phyloP scores from a whole-genome alignment of 2,329 filamentous ascomycete species.

The Didymellaceae sp. region DNA sequence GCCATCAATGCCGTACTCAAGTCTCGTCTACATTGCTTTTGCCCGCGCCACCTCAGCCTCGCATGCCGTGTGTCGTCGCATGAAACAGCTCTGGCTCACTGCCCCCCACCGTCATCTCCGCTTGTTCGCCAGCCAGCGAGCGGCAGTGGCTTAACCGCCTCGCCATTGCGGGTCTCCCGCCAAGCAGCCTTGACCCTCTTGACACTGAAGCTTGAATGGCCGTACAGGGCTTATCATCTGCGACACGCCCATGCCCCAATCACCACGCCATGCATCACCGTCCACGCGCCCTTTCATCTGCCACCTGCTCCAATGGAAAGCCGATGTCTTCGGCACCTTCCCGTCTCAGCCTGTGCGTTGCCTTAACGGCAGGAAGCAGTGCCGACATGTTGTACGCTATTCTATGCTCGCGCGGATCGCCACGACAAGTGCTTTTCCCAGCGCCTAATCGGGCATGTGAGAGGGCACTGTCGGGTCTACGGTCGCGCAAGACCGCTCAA shows the following conservation, averaged over 20 bases:
- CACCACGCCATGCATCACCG: conserved; percentile 10
- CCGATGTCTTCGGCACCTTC: conserved; percentile 13
- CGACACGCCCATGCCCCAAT: too few relatives aligned
- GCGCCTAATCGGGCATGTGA: conserved; percentile 4
- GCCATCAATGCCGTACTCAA: neutral
- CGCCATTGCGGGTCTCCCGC: conserved; percentile 27
- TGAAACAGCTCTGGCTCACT: conserved; percentile 10
- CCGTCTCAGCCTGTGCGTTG: conserved; percentile 3
- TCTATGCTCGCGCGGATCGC: conserved; percentile 12
- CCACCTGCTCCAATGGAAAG: conserved; percentile 9
- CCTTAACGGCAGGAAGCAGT: conserved; percentile 12
- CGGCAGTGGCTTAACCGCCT: conserved; percentile 31
- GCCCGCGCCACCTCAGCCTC: conserved; percentile 4
- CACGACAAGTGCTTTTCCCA: conserved; percentile 8
- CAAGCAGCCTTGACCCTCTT: conserved; percentile 37
- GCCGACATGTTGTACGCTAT: too few relatives aligned
- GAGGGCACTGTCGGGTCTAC: conserved; percentile 10
- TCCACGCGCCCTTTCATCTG: conserved; percentile 14
- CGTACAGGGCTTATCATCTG: conserved; percentile 22
- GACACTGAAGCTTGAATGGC: conserved; percentile 33
- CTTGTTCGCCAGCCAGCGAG: conserved; percentile 5
- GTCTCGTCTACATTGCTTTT: neutral
- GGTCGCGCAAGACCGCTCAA: conserved; percentile 18
- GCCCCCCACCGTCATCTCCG: conserved; percentile 14
- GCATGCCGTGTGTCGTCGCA: conserved; percentile 9